Percentiles rank a stretch among this genome's conserved stretches.
phyloP scores from a whole-genome alignment of 768 basidiomycete genomes.

The Xerocomus potaroensis region DNA sequence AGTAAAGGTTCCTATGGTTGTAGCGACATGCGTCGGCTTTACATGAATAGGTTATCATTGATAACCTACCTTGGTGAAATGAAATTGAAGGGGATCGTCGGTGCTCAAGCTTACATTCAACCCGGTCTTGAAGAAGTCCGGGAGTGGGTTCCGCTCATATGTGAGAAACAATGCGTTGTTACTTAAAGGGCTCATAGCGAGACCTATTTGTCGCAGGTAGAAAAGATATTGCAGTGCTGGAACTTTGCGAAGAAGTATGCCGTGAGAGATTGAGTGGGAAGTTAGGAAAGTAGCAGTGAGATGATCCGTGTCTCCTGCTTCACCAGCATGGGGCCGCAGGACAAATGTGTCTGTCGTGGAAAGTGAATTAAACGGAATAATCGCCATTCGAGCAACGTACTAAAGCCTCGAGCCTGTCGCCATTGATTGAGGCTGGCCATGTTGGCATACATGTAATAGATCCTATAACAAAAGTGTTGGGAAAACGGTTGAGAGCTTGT shows the following conservation, averaged over 20 bases:
- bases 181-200: slow-evolving; percentile 97
- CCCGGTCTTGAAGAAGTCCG: slow-evolving; percentile 95
- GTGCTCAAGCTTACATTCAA: slow-evolving; percentile 95
- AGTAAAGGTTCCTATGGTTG: slow-evolving; percentile 75
- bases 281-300: slow-evolving; percentile 94
- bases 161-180: slow-evolving; percentile 97
- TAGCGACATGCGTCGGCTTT: background rate
- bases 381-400: slow-evolving; percentile 44
- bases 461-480: slow-evolving; percentile 43
- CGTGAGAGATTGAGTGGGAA: slow-evolving; percentile 97
- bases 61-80: slow-evolving; percentile 88
- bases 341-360: slow-evolving; percentile 80
- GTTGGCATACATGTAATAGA: slow-evolving; percentile 98
- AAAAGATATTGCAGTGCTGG: slow-evolving; percentile 96
- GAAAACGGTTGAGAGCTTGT: background rate
- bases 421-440: slow-evolving; percentile 94
- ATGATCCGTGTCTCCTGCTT: slow-evolving; percentile 98
- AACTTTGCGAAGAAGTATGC: slow-evolving; percentile 96
- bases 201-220: slow-evolving; percentile 96
- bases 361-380: slow-evolving; percentile 4
- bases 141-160: slow-evolving; percentile 95
- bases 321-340: slow-evolving; percentile 93
- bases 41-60: background rate
- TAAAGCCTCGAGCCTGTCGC: slow-evolving; percentile 84
- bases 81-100: slow-evolving; percentile 94